Percentiles rank a stretch among this genome's conserved stretches.
These are phyloP conservation scores for Macadamia integrifolia DNA, from an alignment of 164 flowering plant species.

Conservation along the genomic window DNA sequence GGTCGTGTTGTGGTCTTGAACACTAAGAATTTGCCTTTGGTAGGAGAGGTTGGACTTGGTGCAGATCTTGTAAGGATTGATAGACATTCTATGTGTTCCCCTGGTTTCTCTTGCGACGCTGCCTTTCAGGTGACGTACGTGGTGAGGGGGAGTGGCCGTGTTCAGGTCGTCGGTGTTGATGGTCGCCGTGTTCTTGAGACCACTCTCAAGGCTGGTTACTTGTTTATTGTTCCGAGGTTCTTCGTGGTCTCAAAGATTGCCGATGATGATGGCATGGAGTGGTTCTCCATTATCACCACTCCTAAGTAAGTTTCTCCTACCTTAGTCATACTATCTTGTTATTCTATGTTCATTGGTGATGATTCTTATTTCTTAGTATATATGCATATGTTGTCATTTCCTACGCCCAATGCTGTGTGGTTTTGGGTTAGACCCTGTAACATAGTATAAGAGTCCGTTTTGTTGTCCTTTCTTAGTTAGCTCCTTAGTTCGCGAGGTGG, in stretches of 20 bases:
- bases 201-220: constrained; percentile 48
- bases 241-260: constrained; percentile 71
- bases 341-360: not conserved
- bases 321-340: not conserved
- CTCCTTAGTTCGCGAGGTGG: too few species aligned
- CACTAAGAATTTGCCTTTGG: constrained; percentile 70
- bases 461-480: too few species aligned
- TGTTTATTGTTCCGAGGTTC: constrained; percentile 81
- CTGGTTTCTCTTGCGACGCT: constrained; percentile 86
- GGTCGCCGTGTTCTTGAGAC: constrained; percentile 58
- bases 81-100: constrained; percentile 77
- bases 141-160: constrained; percentile 74
- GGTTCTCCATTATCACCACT: constrained; percentile 83
- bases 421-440: too few species aligned
- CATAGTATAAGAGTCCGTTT: too few species aligned
- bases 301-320: constrained; percentile 47
- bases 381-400: too few species aligned
- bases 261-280: constrained; percentile 53
- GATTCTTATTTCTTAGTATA: not conserved
- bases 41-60: constrained; percentile 77
- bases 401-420: too few species aligned
- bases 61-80: constrained; percentile 84
- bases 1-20: constrained; percentile 73
- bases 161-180: constrained; percentile 71
- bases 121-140: constrained; percentile 83